Conservation (phyloP, 106 monocot genomes). For the Phalaenopsis equestris region DNA sequence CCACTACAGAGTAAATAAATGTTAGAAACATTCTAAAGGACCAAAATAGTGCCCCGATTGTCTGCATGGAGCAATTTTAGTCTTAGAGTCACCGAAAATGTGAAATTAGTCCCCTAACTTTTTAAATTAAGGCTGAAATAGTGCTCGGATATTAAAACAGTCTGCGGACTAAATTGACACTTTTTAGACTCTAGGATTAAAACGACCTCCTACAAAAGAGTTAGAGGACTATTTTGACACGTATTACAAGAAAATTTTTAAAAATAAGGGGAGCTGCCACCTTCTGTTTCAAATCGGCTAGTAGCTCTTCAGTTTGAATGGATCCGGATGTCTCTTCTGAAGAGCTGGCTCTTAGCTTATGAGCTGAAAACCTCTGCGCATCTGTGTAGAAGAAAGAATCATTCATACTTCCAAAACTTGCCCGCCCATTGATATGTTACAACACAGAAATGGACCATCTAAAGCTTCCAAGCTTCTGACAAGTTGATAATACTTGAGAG, state of each 20-base stretch:
- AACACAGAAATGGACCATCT: not conserved
- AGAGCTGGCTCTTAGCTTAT: conserved; percentile 44
- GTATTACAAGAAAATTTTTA: not conserved
- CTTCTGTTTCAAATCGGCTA: conserved; percentile 76
- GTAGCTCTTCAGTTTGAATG: conserved; percentile 45
- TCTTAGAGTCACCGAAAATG: too few relatives aligned
- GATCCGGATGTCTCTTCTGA: conserved; percentile 54
- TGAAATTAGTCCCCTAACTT: too few relatives aligned
- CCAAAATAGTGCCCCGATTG: too few relatives aligned
- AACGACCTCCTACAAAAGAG: too few relatives aligned
- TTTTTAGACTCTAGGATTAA: too few relatives aligned
- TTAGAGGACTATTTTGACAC: too few relatives aligned
- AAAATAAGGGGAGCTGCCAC: conserved; percentile 13
- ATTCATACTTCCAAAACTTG: not conserved
- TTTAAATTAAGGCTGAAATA: too few relatives aligned
- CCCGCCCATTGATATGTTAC: not conserved
- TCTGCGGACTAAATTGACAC: too few relatives aligned
- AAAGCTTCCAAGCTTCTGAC: not conserved
- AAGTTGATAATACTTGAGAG: not conserved
- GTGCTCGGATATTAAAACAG: too few relatives aligned
- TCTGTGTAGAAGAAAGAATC: conserved; percentile 26
- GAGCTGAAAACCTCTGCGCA: conserved; percentile 45
- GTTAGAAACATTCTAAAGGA: not conserved
- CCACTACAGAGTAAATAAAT: conserved; percentile 44
- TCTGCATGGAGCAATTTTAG: too few relatives aligned